phyloP scores from a whole-genome alignment of 768 basidiomycete genomes.

The Lyophyllum decastes region DNA sequence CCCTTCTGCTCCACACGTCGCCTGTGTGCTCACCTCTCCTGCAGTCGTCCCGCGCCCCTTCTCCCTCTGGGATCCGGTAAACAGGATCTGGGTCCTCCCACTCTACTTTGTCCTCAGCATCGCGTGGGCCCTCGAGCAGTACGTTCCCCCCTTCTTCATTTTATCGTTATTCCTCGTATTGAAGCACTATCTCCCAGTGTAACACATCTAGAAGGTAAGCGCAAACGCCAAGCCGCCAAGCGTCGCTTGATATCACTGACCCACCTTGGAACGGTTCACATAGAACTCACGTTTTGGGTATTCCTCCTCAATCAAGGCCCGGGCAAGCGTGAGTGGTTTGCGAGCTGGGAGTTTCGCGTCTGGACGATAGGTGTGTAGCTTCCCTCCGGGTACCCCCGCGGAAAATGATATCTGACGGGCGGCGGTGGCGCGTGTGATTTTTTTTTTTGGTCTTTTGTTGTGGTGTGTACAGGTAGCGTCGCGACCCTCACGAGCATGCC shows the following conservation, averaged over 20 bases:
- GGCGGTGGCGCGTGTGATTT: background rate
- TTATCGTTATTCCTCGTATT: background rate
- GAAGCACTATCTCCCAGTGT: conserved; percentile 41
- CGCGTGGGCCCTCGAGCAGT: conserved; percentile 82
- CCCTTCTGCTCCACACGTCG: background rate
- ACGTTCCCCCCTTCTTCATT: conserved; percentile 23
- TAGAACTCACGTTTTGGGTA: conserved; percentile 82
- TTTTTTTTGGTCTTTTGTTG: no score
- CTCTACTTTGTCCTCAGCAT: conserved; percentile 71
- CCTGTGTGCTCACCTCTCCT: background rate
- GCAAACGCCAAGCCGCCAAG: background rate
- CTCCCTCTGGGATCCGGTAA: conserved; percentile 43
- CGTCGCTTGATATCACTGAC: no score
- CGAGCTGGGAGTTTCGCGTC: conserved; percentile 72
- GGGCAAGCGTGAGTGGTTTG: conserved; percentile 72
- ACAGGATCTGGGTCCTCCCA: conserved; percentile 62
- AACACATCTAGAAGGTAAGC: conserved; percentile 78
- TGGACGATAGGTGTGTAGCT: conserved; percentile 65
- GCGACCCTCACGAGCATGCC: conserved; percentile 73
- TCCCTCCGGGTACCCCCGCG: background rate
- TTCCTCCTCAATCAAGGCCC: conserved; percentile 82
- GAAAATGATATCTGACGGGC: background rate
- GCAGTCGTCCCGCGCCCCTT: conserved; percentile 63
- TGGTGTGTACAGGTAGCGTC: conserved; percentile 50
- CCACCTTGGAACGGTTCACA: background rate